Conservation (phyloP, 2,329 filamentous ascomycete genomes). For the Emmonsiellopsis sp. region DNA sequence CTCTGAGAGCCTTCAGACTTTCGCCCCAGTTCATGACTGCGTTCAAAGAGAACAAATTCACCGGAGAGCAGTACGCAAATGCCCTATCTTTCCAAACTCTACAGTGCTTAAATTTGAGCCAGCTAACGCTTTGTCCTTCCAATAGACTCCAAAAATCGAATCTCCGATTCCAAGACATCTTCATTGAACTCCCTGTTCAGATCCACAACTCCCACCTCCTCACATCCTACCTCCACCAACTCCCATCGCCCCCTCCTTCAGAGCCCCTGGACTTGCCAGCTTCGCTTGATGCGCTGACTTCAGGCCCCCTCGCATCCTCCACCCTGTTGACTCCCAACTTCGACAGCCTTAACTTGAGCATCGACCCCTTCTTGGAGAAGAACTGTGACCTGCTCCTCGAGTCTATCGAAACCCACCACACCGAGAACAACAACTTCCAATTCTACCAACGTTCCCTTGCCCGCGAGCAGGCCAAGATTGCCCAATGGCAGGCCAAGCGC, state of each 20-base stretch:
- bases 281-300: conserved; percentile 67
- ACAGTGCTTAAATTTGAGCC: not conserved
- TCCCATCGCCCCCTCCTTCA: conserved; percentile 58
- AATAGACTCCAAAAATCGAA: conserved; percentile 85
- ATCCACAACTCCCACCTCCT: conserved; percentile 97
- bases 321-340: conserved; percentile 75
- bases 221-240: conserved; percentile 88
- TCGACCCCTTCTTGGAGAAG: conserved; percentile 97
- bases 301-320: conserved; percentile 48
- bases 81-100: not conserved
- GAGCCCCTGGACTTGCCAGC: conserved; percentile 65
- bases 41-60: conserved; percentile 97
- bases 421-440: conserved; percentile 98
- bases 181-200: conserved; percentile 78
- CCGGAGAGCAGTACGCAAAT: conserved; percentile 69
- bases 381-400: conserved; percentile 93
- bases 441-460: conserved; percentile 90
- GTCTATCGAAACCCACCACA: conserved; percentile 95
- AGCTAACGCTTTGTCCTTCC: conserved; percentile 6
- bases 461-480: conserved; percentile 93
- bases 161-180: conserved; percentile 85
- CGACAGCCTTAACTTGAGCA: conserved; percentile 80
- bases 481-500: conserved; percentile 91
- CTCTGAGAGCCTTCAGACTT: conserved; percentile 82
- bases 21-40: conserved; percentile 80